Evolutionary conservation across 2,329 filamentous ascomycete species (phyloP).

Genomic region (Allantophomopsis cytisporea): DNA sequence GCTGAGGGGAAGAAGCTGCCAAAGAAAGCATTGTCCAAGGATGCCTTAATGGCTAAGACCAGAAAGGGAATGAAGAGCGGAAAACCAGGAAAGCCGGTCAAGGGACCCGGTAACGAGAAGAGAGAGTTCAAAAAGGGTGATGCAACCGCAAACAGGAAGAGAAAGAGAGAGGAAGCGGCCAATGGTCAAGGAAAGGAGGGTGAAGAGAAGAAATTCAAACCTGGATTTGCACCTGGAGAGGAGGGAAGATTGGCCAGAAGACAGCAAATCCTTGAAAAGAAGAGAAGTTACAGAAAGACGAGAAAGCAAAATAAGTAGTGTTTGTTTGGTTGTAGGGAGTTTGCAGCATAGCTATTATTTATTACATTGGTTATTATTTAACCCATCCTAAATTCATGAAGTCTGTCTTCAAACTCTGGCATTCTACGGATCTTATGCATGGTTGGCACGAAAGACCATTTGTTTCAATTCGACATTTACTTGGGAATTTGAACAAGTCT

Average conservation of each 20-base stretch:
- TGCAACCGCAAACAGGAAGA: slow-evolving; percentile 7
- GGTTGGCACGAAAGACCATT: no score
- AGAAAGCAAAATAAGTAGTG: slow-evolving; percentile 5
- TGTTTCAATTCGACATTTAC: no score
- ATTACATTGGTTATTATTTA: no score
- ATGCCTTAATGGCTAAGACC: slow-evolving; percentile 19
- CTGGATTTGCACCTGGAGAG: slow-evolving; percentile 22
- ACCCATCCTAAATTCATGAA: no score
- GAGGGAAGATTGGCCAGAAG: slow-evolving; percentile 44
- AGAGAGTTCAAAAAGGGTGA: slow-evolving; percentile 1
- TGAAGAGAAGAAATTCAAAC: slow-evolving; percentile 13
- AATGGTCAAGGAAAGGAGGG: slow-evolving; percentile 5
- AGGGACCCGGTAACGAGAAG: slow-evolving; percentile 4
- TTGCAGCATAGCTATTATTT: no score
- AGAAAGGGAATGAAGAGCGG: slow-evolving; percentile 17
- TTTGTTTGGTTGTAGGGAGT: no score
- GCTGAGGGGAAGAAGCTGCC: slow-evolving; percentile 13
- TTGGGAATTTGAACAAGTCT: no score
- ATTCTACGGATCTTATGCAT: no score
- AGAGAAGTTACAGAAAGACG: slow-evolving; percentile 63
- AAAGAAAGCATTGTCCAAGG: slow-evolving; percentile 17
- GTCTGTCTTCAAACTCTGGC: no score
- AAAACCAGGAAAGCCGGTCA: slow-evolving; percentile 3
- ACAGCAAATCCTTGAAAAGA: slow-evolving; percentile 75
- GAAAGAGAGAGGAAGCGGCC: slow-evolving; percentile 9